Evolutionary conservation across 2,329 filamentous ascomycete genomes (phyloP).

Genomic region (Dendryphion nanum): DNA sequence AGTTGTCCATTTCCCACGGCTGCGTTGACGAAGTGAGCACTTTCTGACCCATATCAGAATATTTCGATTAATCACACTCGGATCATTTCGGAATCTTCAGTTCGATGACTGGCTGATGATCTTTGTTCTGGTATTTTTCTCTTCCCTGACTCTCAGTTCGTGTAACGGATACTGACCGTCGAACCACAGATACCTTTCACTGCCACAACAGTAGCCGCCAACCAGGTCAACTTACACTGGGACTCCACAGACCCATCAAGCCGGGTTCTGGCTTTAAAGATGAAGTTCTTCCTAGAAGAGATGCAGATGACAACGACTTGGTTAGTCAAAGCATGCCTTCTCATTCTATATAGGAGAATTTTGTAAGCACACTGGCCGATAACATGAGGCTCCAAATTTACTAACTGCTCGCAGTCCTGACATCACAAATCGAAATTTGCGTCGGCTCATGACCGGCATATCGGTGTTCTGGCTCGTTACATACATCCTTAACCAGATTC

Average conservation of each 20-base stretch:
- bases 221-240: constrained; percentile 4
- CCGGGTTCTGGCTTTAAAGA: constrained; percentile 11
- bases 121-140: constrained; percentile 9
- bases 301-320: constrained; percentile 23
- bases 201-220: constrained; percentile 15
- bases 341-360: constrained; percentile 28
- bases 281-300: constrained; percentile 24
- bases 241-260: neutral
- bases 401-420: neutral
- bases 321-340: constrained; percentile 27
- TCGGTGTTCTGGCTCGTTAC: constrained; percentile 17
- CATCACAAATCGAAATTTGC: constrained; percentile 9
- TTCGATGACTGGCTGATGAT: constrained; percentile 29
- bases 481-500: constrained; percentile 18
- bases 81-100: constrained; percentile 20
- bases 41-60: constrained; percentile 8
- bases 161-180: neutral
- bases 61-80: constrained; percentile 20
- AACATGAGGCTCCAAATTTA: no score
- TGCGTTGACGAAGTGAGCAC: neutral
- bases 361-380: no score
- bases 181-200: constrained; percentile 17
- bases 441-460: constrained; percentile 9
- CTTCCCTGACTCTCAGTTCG: neutral
- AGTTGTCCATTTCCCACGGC: no score